Conservation (phyloP, 2,329 filamentous ascomycete genomes). For the Ceratocystis ficicola region DNA sequence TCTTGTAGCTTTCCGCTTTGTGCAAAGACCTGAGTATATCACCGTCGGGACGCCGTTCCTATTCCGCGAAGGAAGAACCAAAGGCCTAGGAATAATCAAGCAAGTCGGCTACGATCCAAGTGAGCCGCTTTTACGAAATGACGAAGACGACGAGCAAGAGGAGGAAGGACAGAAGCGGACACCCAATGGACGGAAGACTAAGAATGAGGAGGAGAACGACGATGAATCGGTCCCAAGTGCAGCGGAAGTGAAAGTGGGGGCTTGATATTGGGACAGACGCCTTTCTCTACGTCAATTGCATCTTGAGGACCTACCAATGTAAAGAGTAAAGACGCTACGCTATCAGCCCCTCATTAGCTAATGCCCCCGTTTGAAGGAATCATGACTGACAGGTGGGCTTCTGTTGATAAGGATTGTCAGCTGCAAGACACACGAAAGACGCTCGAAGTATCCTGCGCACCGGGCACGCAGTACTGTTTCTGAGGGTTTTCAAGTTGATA, state of each 20-base stretch:
- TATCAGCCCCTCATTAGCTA: background rate
- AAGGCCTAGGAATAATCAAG: conserved; percentile 91
- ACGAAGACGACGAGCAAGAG: background rate
- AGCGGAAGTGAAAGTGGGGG: background rate
- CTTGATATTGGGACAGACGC: background rate
- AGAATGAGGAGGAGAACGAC: background rate
- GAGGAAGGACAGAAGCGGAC: background rate
- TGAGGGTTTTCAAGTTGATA: background rate
- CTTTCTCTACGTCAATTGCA: background rate
- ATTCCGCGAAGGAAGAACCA: conserved; percentile 89
- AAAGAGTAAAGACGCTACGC: background rate
- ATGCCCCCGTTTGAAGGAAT: conserved; percentile 4
- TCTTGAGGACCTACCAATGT: background rate
- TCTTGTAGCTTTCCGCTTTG: conserved; percentile 84
- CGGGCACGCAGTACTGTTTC: background rate
- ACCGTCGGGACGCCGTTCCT: conserved; percentile 77
- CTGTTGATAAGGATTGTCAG: conserved; percentile 8
- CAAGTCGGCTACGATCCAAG: conserved; percentile 69
- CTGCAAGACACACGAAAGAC: background rate
- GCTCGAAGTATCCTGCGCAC: background rate
- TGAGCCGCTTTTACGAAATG: conserved; percentile 2
- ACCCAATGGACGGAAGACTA: background rate
- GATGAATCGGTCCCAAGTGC: background rate
- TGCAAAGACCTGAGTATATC: conserved; percentile 86
- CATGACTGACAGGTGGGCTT: background rate